Evolutionary conservation across 768 basidiomycete genomes (phyloP), one percentile per base, ranked within the genome.

Genomic region (Xerocomellus amylosporus): DNA sequence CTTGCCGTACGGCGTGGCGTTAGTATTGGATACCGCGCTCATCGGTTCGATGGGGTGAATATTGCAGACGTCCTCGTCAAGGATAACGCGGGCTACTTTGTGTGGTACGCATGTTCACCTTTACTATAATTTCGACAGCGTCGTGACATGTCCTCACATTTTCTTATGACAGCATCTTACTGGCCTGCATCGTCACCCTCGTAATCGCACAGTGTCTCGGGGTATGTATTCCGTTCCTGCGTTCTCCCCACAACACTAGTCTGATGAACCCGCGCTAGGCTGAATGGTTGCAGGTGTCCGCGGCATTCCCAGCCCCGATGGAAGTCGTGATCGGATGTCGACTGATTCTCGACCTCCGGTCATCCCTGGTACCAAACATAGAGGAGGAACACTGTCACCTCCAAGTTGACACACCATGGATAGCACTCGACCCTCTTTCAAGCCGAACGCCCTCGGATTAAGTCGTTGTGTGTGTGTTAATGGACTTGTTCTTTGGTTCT

Each of bases 71-170:
- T 26, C 4, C 52, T 63, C 14, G 13, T 65, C 28, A 60, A 41
- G 28, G 64, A 50, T 4, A 66, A 51, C 14, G 39, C n/a, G 14
- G 22, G 46, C 22, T 65, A 65, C 41, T 57, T 57, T 54, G 12
- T 60, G 14, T 60, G 49, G 64, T 65, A 41, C 33, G 60, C 1
- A 13, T 13, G 4, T 33, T 15, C 38, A 17, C 12, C 14, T 40
- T 22, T 14, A 2, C 7, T 2, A 3, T 30, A 5, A n/a, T 1
- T 2, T 22, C 17, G 26, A 22, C 26, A 13, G 22, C n/a, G 12
- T 1, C 20, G 2, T 20, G 20, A 17, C 20, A 20, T 26, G 9
- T 24, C 2, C n/a, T 37, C 17, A 47, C 43, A 8, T 33, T 3
- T 53, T 51, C 24, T 8, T 14, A 15, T 17, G 40, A 33, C 19